Base-by-base conservation (phyloP, 805 yeast species). In the Pichia thaimueangensis region DNA sequence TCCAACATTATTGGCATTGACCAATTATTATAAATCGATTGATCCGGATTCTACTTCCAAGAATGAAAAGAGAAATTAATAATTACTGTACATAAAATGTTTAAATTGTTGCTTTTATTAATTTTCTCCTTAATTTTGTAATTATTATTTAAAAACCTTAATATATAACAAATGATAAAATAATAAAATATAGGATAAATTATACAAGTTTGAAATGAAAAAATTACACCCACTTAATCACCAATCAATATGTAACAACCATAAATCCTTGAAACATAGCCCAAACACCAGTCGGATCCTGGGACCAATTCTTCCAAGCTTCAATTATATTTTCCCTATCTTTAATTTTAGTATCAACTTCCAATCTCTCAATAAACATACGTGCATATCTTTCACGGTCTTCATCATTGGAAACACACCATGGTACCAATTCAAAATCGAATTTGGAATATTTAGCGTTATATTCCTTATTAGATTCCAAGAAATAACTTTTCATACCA, bases 1-100 rank as follows among this genome's bases (percentile, higher is more conserved):
- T 36, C 63, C 63, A 16, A 55, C 58, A 8, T 50, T 62, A 24
- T 39, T 47, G 17, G 37, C 46, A 25, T 36, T 48, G 35, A 36
- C 45, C 4, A 39, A 48, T 21, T 47, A 47, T 35, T 49, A 47
- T 30, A 45, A 47, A 34, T 25, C 34, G 9, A 30, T 48, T n/a
- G 42, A 45, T 36, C 11, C 31, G 12, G 45, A 42, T 25, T 10
- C n/a, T n/a, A n/a, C n/a, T n/a, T n/a, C 5, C 15, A 22, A 12
- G 29, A 37, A 8, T 7, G 33, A 22, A 33, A 39, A 32, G 35
- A 17, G 32, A 23, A 24, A 21, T 25, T 28, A 31, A 10, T 29
- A 13, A 25, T n/a, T 11, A 25, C 29, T 13, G 29, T 25, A 13
- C 13, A 25, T 25, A 13, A 25, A 25, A 11, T 25, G 29, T 13